These are phyloP conservation scores for Phytophthora ohioensis DNA, from an alignment of 352 stramenopile genomes.

Conservation along the genomic window DNA sequence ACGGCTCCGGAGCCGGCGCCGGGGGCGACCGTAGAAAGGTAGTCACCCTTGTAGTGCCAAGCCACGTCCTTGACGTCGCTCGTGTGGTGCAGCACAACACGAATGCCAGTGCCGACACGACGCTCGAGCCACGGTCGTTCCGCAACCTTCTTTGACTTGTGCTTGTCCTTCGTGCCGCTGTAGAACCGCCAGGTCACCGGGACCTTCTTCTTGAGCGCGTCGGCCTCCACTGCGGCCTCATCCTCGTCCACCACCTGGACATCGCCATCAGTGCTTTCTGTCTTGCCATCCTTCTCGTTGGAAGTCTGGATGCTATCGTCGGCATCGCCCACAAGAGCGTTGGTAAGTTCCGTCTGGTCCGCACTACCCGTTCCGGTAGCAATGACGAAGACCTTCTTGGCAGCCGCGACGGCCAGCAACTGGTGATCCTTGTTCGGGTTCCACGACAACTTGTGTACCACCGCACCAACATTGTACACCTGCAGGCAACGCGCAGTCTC, in stretches of 20 bases:
- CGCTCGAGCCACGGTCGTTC: constrained; percentile 75
- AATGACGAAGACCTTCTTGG: constrained; percentile 93
- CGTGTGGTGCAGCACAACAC: constrained; percentile 89
- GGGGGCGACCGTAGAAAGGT: constrained; percentile 96
- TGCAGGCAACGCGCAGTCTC: constrained; percentile 93
- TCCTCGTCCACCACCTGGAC: constrained; percentile 78
- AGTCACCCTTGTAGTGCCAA: constrained; percentile 99
- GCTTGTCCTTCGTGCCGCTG: constrained; percentile 80
- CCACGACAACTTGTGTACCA: constrained; percentile 95
- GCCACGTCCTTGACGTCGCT: constrained; percentile 92
- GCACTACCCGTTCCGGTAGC: constrained; percentile 94
- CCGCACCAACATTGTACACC: constrained; percentile 91
- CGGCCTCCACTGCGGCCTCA: constrained; percentile 72
- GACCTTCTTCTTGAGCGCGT: constrained; percentile 90
- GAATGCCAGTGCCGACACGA: constrained; percentile 82
- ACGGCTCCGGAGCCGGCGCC: constrained; percentile 92
- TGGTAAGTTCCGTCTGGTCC: constrained; percentile 95
- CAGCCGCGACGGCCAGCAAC: constrained; percentile 93
- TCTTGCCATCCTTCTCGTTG: constrained; percentile 47
- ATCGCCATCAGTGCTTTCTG: constrained; percentile 38
- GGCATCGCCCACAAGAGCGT: constrained; percentile 92
- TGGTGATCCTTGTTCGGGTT: constrained; percentile 97
- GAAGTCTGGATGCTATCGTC: constrained; percentile 72
- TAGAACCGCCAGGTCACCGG: constrained; percentile 93
- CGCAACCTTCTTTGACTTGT: constrained; percentile 61